A percentile compares a stretch with the other conserved stretches of the same genome.
Conservation (phyloP, 805 yeast species). For the Sungouiella blattae region DNA sequence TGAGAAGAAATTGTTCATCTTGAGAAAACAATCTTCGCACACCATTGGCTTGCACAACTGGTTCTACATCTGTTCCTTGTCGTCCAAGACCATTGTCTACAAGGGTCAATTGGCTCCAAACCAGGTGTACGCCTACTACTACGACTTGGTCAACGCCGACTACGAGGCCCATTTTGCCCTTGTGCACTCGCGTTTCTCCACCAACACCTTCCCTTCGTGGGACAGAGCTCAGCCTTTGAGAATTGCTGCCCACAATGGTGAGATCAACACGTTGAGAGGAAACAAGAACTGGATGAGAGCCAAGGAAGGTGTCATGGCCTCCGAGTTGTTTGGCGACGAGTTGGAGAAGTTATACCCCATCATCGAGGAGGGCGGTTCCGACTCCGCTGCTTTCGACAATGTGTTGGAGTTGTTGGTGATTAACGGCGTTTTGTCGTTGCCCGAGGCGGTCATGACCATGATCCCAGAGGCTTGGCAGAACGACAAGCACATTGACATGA, state of each 20-base stretch:
- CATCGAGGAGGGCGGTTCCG: slow-evolving; percentile 98
- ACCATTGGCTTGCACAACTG: slow-evolving; percentile 93
- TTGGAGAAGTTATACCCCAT: slow-evolving; percentile 89
- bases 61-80: slow-evolving; percentile 94
- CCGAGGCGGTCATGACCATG: slow-evolving; percentile 95
- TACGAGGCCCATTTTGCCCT: slow-evolving; percentile 94
- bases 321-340: slow-evolving; percentile 84
- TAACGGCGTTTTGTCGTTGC: slow-evolving; percentile 86
- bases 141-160: slow-evolving; percentile 86
- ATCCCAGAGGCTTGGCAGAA: slow-evolving; percentile 99
- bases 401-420: slow-evolving; percentile 88
- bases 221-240: slow-evolving; percentile 98
- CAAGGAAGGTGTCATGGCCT: slow-evolving; percentile 93
- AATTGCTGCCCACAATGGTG: slow-evolving; percentile 98
- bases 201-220: slow-evolving; percentile 99
- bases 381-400: slow-evolving; percentile 96
- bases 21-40: slow-evolving; percentile 87
- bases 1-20: slow-evolving; percentile 77
- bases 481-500: slow-evolving; percentile 81
- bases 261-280: slow-evolving; percentile 94
- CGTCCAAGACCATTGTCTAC: slow-evolving; percentile 87
- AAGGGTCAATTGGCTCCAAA: slow-evolving; percentile 97
- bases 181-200: slow-evolving; percentile 95
- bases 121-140: slow-evolving; percentile 92
- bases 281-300: slow-evolving; percentile 99